Base-by-base conservation (phyloP, 305 asterid species). In the Fraxinus albicans region DNA sequence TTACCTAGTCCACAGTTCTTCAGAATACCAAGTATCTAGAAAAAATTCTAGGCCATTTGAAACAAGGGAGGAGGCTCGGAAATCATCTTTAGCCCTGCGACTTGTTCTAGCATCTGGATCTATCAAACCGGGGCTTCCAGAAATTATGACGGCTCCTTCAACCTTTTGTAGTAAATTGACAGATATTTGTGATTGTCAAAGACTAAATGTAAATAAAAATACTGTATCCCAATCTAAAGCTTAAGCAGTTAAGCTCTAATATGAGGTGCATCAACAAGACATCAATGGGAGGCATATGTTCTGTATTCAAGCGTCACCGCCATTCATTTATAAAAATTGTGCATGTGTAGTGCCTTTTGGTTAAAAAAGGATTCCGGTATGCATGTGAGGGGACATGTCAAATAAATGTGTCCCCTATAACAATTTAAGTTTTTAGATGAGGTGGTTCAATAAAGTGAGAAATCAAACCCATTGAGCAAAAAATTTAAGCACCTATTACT, bases 41-140 rank as follows among this genome's bases (percentile, higher is more conserved):
- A 96, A 96, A 79, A 81, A 82, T 36, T 93, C 89, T 73, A 95
- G 83, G 87, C 98, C 99, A 72, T 91, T 84, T 38, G 97, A 91
- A 87, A 88, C 80, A 27, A 96, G 94, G 53, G 87, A 79, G 86
- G 91, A 82, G 73, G 98, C 97, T 85, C 93, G 86, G 80, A 94
- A 93, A 89, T 93, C 97, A 84, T 96, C 99, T 87, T 89, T 93
- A 23, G 94, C 97, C 85, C 83, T 87, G 44, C 98, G 97, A 34
- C 86, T 80, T 81, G 79, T 78, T 86, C 97, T 93, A 19, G 91
- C 96, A 34, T 89, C 84, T 23, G 85, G 83, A 80, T 96, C 93
- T 34, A 85, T 83, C 88, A 96, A 81, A 69, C 98, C 99, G 0
- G 98, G 98, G 89, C 98, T 92, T 86, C 98, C 98, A 75, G 99